Evolutionary conservation across 192 early-diverging fungal species (phyloP).

Genomic region (Coemansia sp.): DNA sequence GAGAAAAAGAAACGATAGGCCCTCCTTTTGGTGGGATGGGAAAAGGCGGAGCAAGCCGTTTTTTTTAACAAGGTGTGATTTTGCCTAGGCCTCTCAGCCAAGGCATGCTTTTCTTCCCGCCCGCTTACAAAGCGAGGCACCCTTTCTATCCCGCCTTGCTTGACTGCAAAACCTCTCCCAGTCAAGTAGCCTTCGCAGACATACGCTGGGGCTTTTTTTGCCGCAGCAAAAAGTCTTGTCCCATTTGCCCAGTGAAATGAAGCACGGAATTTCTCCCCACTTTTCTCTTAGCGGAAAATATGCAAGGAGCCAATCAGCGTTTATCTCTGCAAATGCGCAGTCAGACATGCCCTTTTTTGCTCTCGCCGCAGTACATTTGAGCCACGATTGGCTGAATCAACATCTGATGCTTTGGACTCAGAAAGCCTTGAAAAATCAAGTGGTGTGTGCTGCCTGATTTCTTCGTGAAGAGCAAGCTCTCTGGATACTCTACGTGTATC

Average conservation of each 20-base stretch:
- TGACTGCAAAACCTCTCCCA: too few relatives aligned
- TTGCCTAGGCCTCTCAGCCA: neutral
- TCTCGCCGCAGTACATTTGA: conserved; percentile 1
- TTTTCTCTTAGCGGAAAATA: conserved; percentile 2
- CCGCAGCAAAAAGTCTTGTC: too few relatives aligned
- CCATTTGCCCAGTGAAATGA: too few relatives aligned
- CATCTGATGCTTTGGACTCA: too few relatives aligned
- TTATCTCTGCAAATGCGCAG: conserved; percentile 9
- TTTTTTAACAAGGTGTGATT: neutral
- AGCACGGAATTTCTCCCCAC: conserved; percentile 8
- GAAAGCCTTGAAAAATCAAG: too few relatives aligned
- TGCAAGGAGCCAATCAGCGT: conserved; percentile 1
- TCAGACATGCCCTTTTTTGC: neutral
- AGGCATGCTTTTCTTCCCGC: neutral
- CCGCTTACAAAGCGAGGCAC: too few relatives aligned
- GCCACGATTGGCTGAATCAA: conserved; percentile 5
- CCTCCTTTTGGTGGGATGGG: neutral
- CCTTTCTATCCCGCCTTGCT: too few relatives aligned
- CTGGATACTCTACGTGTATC: too few relatives aligned
- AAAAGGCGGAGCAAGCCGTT: neutral
- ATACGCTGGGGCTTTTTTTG: too few relatives aligned
- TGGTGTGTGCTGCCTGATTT: too few relatives aligned
- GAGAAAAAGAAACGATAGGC: neutral
- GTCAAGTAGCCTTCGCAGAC: too few relatives aligned
- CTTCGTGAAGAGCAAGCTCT: too few relatives aligned